Percentiles rank a stretch among this genome's conserved stretches.
Conservation (phyloP, 1,139 yeast species). For the Geotrichum histeridarum region DNA sequence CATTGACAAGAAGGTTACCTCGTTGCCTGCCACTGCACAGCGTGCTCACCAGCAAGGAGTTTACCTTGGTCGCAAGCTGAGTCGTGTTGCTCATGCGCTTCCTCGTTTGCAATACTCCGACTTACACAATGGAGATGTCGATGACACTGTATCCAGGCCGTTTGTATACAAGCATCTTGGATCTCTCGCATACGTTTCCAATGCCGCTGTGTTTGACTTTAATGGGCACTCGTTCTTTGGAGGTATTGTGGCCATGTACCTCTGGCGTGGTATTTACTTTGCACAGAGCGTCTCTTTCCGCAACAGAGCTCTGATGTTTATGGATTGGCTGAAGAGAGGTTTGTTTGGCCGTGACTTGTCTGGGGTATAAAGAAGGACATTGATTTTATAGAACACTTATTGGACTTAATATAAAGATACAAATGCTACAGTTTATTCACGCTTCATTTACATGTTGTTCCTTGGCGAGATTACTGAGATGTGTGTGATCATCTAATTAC, state of each 20-base stretch:
- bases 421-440: not conserved
- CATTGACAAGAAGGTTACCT: conserved; percentile 56
- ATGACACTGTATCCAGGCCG: conserved; percentile 50
- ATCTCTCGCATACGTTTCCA: conserved; percentile 58
- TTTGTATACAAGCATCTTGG: conserved; percentile 57
- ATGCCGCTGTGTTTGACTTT: conserved; percentile 60
- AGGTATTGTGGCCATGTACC: conserved; percentile 58
- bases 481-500: no score
- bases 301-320: conserved; percentile 52
- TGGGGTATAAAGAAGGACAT: conserved; percentile 26
- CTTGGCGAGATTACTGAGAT: no score
- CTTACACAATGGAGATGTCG: conserved; percentile 47
- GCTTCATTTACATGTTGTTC: not conserved
- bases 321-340: conserved; percentile 63
- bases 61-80: conserved; percentile 53
- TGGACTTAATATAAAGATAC: not conserved
- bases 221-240: conserved; percentile 54
- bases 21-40: conserved; percentile 65
- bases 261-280: conserved; percentile 64
- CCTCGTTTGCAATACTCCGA: conserved; percentile 41
- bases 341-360: conserved; percentile 55
- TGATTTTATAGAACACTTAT: not conserved
- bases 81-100: conserved; percentile 43
- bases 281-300: conserved; percentile 58
- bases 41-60: conserved; percentile 62